phyloP scores from a whole-genome alignment of 495 filamentous ascomycete genomes.

The Talaromyces wortmannii region DNA sequence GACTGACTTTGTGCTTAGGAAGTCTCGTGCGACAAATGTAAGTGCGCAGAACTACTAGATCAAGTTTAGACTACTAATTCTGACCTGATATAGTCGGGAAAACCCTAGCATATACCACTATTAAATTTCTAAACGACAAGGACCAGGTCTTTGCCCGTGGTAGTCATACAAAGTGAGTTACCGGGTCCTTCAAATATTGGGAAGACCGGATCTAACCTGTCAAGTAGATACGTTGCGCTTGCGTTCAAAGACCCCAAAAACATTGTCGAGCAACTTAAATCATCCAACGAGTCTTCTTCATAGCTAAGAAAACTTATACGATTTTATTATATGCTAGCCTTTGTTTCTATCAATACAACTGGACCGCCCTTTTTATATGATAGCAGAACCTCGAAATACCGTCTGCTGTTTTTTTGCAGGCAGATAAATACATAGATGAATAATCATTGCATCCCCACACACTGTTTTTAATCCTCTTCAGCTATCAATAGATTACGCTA shows the following conservation, averaged over 20 bases:
- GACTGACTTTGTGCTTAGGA: constrained; percentile 35
- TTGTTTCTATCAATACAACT: not conserved
- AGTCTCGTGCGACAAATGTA: constrained; percentile 83
- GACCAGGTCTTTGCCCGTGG: constrained; percentile 78
- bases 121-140: constrained; percentile 70
- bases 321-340: not conserved
- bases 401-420: not conserved
- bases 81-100: constrained; percentile 65
- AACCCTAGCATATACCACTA: constrained; percentile 80
- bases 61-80: not conserved
- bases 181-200: not conserved
- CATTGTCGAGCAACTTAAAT: constrained; percentile 43
- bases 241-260: constrained; percentile 57
- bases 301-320: not conserved
- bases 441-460: not conserved
- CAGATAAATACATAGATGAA: not conserved
- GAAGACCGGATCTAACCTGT: not conserved
- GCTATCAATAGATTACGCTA: not conserved
- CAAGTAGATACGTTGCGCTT: constrained; percentile 43
- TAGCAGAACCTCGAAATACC: not conserved
- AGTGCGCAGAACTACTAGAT: constrained; percentile 5
- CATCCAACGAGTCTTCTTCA: constrained; percentile 2
- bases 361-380: not conserved
- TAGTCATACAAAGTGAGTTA: constrained; percentile 87
- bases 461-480: not conserved